phyloP scores from a whole-genome alignment of 1,284 basidiomycete genomes.

The Leccinum pachyderme region DNA sequence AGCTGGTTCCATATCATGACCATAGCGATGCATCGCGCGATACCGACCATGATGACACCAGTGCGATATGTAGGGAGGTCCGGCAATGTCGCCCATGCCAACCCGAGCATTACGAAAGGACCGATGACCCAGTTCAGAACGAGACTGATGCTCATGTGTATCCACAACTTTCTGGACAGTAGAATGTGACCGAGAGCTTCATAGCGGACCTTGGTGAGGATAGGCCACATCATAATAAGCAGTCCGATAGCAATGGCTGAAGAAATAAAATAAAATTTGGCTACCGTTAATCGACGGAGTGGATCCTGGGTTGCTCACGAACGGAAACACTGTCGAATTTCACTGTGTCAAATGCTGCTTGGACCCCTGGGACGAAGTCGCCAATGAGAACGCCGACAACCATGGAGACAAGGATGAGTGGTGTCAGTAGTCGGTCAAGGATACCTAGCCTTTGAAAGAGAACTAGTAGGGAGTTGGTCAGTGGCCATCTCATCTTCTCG shows the following conservation, averaged over 20 bases:
- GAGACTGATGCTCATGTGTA: conserved; percentile 70
- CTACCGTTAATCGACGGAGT: conserved; percentile 1
- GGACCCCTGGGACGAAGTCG: conserved; percentile 52
- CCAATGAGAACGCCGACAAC: conserved; percentile 79
- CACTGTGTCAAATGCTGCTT: conserved; percentile 51
- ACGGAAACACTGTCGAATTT: conserved; percentile 56
- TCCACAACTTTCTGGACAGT: conserved; percentile 50
- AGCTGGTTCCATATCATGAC: conserved; percentile 85
- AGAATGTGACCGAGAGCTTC: conserved; percentile 67
- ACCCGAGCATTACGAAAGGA: conserved; percentile 78
- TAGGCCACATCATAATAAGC: conserved; percentile 91
- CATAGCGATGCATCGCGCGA: conserved; percentile 73
- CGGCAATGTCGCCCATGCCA: conserved; percentile 85
- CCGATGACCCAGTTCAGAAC: conserved; percentile 82
- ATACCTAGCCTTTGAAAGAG: conserved; percentile 47
- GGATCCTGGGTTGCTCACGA: conserved; percentile 43
- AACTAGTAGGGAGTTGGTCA: conserved; percentile 31
- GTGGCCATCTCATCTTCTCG: neutral
- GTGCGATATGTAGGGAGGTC: conserved; percentile 67
- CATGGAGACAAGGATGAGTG: conserved; percentile 76
- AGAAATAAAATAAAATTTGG: neutral
- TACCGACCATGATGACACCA: conserved; percentile 53
- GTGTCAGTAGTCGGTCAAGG: conserved; percentile 70
- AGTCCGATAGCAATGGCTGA: conserved; percentile 75
- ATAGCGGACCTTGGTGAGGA: conserved; percentile 78